Percentiles rank a stretch among this genome's conserved stretches.
Evolutionary conservation across 2,329 filamentous ascomycete genomes (phyloP).

Genomic region (Xenoacremonium recifei): DNA sequence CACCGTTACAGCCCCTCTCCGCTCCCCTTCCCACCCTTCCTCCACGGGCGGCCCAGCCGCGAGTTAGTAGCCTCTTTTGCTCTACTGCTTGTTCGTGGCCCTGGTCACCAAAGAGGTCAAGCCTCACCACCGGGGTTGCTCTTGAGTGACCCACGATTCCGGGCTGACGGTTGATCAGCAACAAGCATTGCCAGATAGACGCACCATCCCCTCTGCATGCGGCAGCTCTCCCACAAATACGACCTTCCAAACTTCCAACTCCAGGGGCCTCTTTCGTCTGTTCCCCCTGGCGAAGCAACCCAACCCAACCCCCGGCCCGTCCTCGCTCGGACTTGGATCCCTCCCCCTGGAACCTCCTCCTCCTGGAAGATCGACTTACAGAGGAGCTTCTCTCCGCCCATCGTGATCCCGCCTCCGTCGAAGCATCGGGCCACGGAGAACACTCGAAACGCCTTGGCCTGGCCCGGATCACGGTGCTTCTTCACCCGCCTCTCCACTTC

Average conservation of each 20-base stretch:
- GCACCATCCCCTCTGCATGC: constrained; percentile 22
- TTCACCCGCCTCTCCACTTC: no score
- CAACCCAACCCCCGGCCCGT: constrained; percentile 12
- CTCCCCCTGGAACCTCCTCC: no score
- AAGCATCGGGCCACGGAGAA: no score
- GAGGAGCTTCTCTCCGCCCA: no score
- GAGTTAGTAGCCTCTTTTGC: constrained; percentile 18
- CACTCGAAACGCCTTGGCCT: no score
- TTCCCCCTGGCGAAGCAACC: constrained; percentile 11
- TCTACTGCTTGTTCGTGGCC: constrained; percentile 16
- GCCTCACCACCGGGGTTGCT: constrained; percentile 23
- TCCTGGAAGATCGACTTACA: no score
- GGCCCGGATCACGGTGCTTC: no score
- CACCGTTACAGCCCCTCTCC: constrained; percentile 15
- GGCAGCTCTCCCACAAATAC: constrained; percentile 21
- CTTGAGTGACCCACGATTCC: constrained; percentile 24
- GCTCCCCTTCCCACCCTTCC: not conserved
- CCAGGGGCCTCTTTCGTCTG: no score
- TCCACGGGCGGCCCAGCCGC: constrained; percentile 15
- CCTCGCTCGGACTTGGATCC: constrained; percentile 8
- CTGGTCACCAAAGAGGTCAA: constrained; percentile 9
- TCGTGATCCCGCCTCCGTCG: no score
- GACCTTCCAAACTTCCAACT: constrained; percentile 16
- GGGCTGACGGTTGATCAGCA: constrained; percentile 23
- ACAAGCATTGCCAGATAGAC: constrained; percentile 11